Evolutionary conservation across 2,329 filamentous ascomycete species (phyloP), one percentile per base, ranked within the genome.

Genomic region (Venturia effusa): DNA sequence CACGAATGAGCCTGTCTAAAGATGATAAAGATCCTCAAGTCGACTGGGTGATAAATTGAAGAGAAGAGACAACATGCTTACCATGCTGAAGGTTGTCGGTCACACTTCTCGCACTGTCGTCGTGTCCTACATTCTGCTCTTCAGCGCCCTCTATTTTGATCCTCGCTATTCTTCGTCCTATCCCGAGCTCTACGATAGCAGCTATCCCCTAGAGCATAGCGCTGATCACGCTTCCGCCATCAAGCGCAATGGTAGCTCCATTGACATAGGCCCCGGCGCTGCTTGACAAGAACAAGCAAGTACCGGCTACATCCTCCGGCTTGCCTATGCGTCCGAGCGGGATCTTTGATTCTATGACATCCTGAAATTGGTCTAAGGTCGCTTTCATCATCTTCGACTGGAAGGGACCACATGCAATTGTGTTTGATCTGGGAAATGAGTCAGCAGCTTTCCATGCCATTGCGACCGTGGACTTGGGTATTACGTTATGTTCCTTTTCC

Each of bases 381-480:
- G 83, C 81, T 45, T 85, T 87, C 88, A 89, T 90, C 81, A 89
- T 88, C 70, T 86, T 88, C 22, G 85, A 87, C 67, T 85, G 79
- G 66, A 88, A 88, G 3, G 88, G 87, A 3, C 88, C 88, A 66
- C 87, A 90, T 6, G 88, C 88, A 64, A 91, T 75, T 3, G 85
- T 84, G 71, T 91, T 91, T 67, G 80, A 82, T 32, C 77, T 79
- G 62, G 41, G 6, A 55, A 19, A 17, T 57, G 51, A 1, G 5
- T 32, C 11, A 32, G 30, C 27, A 32, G 34, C 7, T 0, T 32
- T 61, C 10, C 22, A 39, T 34, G 13, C 17, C 27, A 22, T 8
- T 4, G 17, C 19, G 13, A 1, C 10, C 10, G 30, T 22, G n/a
- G 19, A 32, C n/a, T n/a, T n/a, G n/a, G 17, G 55, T 19, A 34